Evolutionary conservation across 1,284 basidiomycete species (phyloP).

Genomic region (Heterobasidion parviporum): DNA sequence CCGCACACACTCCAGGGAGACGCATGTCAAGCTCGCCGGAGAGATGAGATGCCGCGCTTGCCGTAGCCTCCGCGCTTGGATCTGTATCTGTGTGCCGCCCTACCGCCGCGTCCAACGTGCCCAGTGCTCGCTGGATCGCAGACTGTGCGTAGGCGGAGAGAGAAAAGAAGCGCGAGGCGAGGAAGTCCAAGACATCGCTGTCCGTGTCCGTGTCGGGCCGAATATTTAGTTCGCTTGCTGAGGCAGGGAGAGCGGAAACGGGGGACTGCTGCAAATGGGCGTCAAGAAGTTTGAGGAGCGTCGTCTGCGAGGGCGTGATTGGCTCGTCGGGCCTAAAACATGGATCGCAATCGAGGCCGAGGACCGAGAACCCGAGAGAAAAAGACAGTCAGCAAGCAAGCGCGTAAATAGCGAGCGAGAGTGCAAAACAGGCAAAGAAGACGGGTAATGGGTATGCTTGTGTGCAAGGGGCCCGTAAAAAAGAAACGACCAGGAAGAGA

Average conservation of each 20-base stretch:
- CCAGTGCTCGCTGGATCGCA: constrained; percentile 42
- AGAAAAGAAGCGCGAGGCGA: constrained; percentile 44
- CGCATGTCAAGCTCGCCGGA: constrained; percentile 45
- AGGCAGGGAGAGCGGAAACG: background rate
- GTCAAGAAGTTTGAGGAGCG: constrained; percentile 79
- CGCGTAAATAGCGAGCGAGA: background rate
- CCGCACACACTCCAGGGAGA: constrained; percentile 72
- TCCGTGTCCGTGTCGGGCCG: constrained; percentile 11
- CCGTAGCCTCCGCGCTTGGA: background rate
- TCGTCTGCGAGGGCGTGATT: constrained; percentile 78
- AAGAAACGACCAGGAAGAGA: too few species aligned
- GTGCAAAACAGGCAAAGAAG: background rate
- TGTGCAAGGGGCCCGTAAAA: background rate
- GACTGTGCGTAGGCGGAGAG: constrained; percentile 43
- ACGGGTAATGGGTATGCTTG: background rate
- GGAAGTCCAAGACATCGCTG: constrained; percentile 27
- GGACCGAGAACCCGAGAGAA: background rate
- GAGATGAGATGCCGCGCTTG: background rate
- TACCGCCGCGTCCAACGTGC: constrained; percentile 8
- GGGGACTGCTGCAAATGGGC: constrained; percentile 55
- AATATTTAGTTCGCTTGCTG: background rate
- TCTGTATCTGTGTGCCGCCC: too few species aligned
- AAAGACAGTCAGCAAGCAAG: constrained; percentile 1
- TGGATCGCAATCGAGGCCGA: background rate
- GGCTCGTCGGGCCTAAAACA: constrained; percentile 52